phyloP scores from a whole-genome alignment of 306 rosid genomes.

The Vigna unguiculata region DNA sequence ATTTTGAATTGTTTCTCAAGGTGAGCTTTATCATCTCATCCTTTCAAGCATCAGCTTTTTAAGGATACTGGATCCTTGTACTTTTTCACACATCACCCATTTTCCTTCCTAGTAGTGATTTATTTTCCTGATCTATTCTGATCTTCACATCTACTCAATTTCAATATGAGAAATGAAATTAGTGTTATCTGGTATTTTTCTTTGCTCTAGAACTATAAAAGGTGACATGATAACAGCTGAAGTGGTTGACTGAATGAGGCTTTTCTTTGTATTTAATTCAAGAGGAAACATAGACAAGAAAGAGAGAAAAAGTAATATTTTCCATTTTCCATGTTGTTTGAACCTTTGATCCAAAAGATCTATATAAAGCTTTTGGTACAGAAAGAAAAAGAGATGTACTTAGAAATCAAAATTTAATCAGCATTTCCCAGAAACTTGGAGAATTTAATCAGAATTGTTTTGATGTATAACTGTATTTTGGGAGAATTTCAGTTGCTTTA shows the following conservation, averaged over 20 bases:
- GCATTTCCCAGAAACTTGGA: neutral
- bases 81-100: conserved; percentile 22
- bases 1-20: conserved; percentile 91
- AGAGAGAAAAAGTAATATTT: neutral
- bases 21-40: conserved; percentile 48
- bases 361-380: neutral
- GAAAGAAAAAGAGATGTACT: neutral
- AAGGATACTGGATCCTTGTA: neutral
- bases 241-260: neutral
- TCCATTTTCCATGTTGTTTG: neutral
- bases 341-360: neutral
- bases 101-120: neutral
- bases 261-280: neutral
- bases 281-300: neutral
- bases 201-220: neutral
- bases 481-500: conserved; percentile 3
- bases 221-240: neutral
- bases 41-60: neutral
- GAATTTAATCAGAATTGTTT: too few relatives aligned
- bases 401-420: neutral
- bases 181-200: conserved; percentile 1
- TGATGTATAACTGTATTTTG: conserved; percentile 8
- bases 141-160: conserved; percentile 14
- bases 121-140: neutral
- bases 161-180: conserved; percentile 7